A percentile compares a stretch with the other conserved stretches of the same genome.
These are phyloP conservation scores for Colletotrichum kahawae DNA, from an alignment of 2,329 filamentous ascomycete species.

Conservation along the genomic window DNA sequence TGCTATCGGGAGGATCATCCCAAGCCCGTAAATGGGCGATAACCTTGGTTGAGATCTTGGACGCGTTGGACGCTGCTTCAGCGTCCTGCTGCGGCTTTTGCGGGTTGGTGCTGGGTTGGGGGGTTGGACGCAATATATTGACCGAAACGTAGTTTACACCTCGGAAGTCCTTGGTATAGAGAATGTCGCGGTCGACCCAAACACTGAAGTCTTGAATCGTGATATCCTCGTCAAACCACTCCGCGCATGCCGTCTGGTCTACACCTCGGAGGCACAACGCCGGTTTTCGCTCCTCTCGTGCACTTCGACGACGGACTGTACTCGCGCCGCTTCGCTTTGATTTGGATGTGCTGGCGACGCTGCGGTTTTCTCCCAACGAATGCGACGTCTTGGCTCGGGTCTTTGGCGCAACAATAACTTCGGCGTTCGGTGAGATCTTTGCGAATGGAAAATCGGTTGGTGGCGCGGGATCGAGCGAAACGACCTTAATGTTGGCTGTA, in stretches of 20 bases:
- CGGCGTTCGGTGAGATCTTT: constrained; percentile 91
- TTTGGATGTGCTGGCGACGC: constrained; percentile 79
- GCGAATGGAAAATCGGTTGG: constrained; percentile 77
- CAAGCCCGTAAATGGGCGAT: constrained; percentile 79
- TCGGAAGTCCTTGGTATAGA: constrained; percentile 73
- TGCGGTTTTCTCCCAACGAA: constrained; percentile 75
- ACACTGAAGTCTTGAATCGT: constrained; percentile 68
- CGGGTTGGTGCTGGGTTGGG: background rate
- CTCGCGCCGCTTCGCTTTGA: constrained; percentile 78
- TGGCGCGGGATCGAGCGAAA: constrained; percentile 79
- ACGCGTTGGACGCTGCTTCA: constrained; percentile 57
- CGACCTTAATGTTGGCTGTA: constrained; percentile 87
- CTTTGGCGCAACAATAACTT: constrained; percentile 97
- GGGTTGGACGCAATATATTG: constrained; percentile 17
- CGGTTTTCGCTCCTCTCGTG: constrained; percentile 69
- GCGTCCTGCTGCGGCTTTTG: constrained; percentile 73
- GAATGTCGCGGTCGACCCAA: constrained; percentile 83
- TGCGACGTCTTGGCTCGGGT: constrained; percentile 74
- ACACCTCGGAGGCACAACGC: constrained; percentile 81
- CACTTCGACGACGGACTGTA: constrained; percentile 61
- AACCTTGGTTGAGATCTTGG: constrained; percentile 68
- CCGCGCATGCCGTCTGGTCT: constrained; percentile 69
- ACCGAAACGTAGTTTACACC: constrained; percentile 80
- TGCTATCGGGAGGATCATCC: constrained; percentile 85
- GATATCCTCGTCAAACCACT: constrained; percentile 79